Evolutionary conservation across 106 monocot genomes (phyloP), one percentile per base, ranked within the genome.

Genomic region (Acanthochlamys bracteata): DNA sequence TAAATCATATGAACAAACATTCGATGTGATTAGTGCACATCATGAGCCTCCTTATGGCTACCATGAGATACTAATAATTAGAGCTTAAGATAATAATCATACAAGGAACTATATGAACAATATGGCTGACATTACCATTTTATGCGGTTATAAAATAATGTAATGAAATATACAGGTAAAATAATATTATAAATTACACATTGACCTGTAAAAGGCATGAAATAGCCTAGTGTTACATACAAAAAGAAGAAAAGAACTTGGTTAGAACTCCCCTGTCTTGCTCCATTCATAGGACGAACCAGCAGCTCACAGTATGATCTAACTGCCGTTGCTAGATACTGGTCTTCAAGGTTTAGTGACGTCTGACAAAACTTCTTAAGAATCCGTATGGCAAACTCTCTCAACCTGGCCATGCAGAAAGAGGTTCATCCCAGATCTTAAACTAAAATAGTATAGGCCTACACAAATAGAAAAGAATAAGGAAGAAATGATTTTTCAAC

Each of bases 311-410:
- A 96, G 41, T 96, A 96, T 7, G 87, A 91, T 64, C 79, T 84
- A 21, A 96, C 76, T 42, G 96, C 90, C 61, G 69, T 75, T 17
- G 72, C 65, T 11, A 96, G 76, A 54, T 90, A 91, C 41, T 96
- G 96, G 74, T 88, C 91, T 76, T 96, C 96, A 1, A 96, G 85
- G 63, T 79, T 80, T 66, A 88, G 79, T 15, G 90, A 96, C 57
- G 88, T 96, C 71, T 83, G 84, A 91, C 76, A 65, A 96, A 85
- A 67, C 78, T 91, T 57, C 63, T 61, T 58, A 85, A 72, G 71
- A 80, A 67, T 96, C 96, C 61, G 72, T 78, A 71, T 96, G 96
- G 39, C 90, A 96, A 54, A 96, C 96, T 57, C 87, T 79, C 57
- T 88, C 87, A 19, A 88, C 88, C 96, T 96, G 80, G 62, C 55